A percentile compares a stretch with the other conserved stretches of the same genome.
phyloP scores from a whole-genome alignment of 164 flowering plant genomes.

The Malania oleifera region DNA sequence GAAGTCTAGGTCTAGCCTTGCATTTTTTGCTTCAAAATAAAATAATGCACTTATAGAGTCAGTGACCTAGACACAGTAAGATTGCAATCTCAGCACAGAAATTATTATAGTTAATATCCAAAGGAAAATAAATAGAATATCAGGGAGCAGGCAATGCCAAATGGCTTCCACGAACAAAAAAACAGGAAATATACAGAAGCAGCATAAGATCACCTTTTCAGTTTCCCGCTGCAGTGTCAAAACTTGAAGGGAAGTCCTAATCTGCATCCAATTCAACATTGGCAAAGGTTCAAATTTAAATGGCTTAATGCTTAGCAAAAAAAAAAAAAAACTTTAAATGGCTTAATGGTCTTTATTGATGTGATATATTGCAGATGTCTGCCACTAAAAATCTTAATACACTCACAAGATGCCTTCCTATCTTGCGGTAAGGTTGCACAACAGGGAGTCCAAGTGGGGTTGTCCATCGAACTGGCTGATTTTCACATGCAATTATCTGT shows the following conservation, averaged over 20 bases:
- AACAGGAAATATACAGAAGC: not conserved
- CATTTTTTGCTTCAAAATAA: too few relatives aligned
- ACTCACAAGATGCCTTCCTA: slow-evolving; percentile 2
- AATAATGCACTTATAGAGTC: too few relatives aligned
- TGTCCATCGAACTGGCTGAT: slow-evolving; percentile 6
- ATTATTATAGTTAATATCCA: too few relatives aligned
- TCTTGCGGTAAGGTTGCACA: slow-evolving; percentile 5
- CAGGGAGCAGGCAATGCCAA: too few relatives aligned
- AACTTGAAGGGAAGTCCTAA: not conserved
- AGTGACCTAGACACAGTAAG: too few relatives aligned
- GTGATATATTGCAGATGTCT: not conserved
- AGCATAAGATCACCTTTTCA: slow-evolving; percentile 1
- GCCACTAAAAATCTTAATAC: not conserved
- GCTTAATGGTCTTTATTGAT: not conserved
- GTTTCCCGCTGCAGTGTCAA: not conserved
- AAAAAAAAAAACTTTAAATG: not conserved
- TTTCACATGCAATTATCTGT: slow-evolving; percentile 7
- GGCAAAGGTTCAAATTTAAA: too few relatives aligned
- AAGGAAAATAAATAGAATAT: too few relatives aligned
- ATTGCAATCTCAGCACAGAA: too few relatives aligned
- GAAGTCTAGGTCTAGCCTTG: too few relatives aligned
- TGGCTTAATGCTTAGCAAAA: too few relatives aligned
- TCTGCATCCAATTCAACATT: not conserved
- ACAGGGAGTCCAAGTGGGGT: slow-evolving; percentile 8
- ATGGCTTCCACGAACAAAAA: too few relatives aligned